Conservation (phyloP, 2,329 filamentous ascomycete genomes). For the Paracamarosporium sp. region DNA sequence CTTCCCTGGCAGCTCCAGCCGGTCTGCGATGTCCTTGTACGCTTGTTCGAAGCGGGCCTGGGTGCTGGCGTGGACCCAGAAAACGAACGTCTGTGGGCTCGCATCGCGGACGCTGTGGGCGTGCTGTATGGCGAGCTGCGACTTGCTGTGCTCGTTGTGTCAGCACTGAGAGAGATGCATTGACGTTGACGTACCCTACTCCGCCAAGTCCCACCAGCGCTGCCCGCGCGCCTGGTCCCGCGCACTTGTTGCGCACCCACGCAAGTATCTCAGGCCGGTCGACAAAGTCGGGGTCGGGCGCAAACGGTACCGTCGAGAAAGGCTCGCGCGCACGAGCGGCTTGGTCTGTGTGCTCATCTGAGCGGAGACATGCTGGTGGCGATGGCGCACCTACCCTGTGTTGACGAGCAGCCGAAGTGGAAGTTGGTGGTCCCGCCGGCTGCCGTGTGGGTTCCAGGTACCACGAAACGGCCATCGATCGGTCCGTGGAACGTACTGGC, state of each 20-base stretch:
- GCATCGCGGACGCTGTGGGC: constrained; percentile 20
- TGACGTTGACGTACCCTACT: constrained; percentile 20
- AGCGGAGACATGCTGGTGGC: too few relatives aligned
- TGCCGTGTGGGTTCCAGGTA: too few relatives aligned
- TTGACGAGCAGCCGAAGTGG: too few relatives aligned
- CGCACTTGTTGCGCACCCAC: constrained; percentile 38
- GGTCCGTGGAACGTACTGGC: too few relatives aligned
- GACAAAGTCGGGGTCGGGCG: neutral
- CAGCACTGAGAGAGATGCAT: neutral
- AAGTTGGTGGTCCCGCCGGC: too few relatives aligned
- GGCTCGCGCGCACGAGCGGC: too few relatives aligned
- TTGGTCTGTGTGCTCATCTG: too few relatives aligned
- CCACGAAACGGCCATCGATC: too few relatives aligned
- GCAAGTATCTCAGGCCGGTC: constrained; percentile 14
- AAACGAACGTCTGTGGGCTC: constrained; percentile 25
- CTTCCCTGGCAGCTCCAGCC: constrained; percentile 13
- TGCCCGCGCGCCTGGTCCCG: constrained; percentile 33
- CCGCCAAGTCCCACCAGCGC: too few relatives aligned
- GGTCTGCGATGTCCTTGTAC: constrained; percentile 19
- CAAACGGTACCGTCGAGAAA: neutral
- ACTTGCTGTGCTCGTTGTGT: constrained; percentile 5
- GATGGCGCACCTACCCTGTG: too few relatives aligned
- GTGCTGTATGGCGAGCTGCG: constrained; percentile 34
- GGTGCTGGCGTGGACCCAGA: constrained; percentile 37
- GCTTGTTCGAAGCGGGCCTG: constrained; percentile 19